Conservation (phyloP, 345 rosid species). For the Rhodamnia argentea region DNA sequence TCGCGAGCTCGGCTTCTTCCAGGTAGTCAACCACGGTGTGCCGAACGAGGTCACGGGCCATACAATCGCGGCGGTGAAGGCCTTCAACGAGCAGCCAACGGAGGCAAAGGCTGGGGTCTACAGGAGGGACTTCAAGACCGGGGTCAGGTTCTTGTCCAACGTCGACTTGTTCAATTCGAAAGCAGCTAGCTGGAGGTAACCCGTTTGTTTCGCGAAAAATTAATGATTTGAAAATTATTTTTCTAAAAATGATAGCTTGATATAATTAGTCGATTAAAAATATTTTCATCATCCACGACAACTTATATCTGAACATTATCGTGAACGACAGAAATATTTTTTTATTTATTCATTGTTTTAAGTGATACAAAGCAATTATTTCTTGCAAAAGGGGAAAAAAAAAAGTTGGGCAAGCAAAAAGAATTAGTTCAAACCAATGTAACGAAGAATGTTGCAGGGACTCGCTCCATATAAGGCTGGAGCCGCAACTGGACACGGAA, state of each 20-base stretch:
- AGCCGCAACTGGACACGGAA: constrained; percentile 3
- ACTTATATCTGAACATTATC: no score
- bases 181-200: constrained; percentile 51
- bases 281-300: no score
- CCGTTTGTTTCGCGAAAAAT: no score
- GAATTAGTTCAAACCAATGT: not conserved
- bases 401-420: not conserved
- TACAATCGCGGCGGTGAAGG: constrained; percentile 5
- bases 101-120: constrained; percentile 27
- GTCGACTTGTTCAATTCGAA: constrained; percentile 30
- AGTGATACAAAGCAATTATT: no score
- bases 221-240: no score
- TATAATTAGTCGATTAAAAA: no score
- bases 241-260: no score
- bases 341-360: no score
- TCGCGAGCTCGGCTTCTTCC: not conserved
- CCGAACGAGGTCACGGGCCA: constrained; percentile 16
- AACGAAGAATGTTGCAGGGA: not conserved
- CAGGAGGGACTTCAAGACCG: not conserved
- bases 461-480: constrained; percentile 23
- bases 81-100: constrained; percentile 15
- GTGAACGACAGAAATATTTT: no score
- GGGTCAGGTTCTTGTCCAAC: constrained; percentile 28
- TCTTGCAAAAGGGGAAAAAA: no score
- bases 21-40: not conserved